Percentiles rank a stretch among this genome's conserved stretches.
These are phyloP conservation scores for Lachancea kluyveri DNA, from an alignment of 805 yeast genomes.

Conservation along the genomic window DNA sequence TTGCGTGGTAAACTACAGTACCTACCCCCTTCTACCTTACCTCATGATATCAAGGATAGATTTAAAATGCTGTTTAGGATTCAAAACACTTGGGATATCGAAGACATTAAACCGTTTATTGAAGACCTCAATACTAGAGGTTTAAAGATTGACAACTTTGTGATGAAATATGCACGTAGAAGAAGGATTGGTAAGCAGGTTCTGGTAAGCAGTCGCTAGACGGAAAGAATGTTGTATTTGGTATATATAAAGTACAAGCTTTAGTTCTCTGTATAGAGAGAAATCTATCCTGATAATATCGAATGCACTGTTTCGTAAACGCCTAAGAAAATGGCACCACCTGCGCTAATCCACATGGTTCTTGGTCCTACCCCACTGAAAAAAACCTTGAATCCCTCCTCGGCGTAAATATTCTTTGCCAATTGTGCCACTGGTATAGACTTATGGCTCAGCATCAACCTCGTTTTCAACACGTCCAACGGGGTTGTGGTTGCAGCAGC, in stretches of 20 bases:
- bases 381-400: conserved; percentile 72
- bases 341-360: conserved; percentile 96
- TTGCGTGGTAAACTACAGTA: conserved; percentile 41
- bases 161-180: conserved; percentile 58
- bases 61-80: conserved; percentile 46
- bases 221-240: too few relatives aligned
- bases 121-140: conserved; percentile 50
- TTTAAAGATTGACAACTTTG: conserved; percentile 49
- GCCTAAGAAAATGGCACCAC: conserved; percentile 96
- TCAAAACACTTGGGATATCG: conserved; percentile 55
- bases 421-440: conserved; percentile 40
- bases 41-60: conserved; percentile 43
- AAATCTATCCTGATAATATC: conserved; percentile 19
- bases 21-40: conserved; percentile 43
- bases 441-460: conserved; percentile 70
- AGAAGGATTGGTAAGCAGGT: conserved; percentile 39
- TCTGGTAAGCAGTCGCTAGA: conserved; percentile 26
- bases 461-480: conserved; percentile 69
- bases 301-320: conserved; percentile 71
- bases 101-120: conserved; percentile 58
- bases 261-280: too few relatives aligned
- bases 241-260: too few relatives aligned
- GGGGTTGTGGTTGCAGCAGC: conserved; percentile 84
- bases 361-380: conserved; percentile 89
- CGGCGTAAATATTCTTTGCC: conserved; percentile 47